Evolutionary conservation across 805 yeast genomes (phyloP), one percentile per base, ranked within the genome.

Genomic region (Zygosaccharomyces kombuchaensis): DNA sequence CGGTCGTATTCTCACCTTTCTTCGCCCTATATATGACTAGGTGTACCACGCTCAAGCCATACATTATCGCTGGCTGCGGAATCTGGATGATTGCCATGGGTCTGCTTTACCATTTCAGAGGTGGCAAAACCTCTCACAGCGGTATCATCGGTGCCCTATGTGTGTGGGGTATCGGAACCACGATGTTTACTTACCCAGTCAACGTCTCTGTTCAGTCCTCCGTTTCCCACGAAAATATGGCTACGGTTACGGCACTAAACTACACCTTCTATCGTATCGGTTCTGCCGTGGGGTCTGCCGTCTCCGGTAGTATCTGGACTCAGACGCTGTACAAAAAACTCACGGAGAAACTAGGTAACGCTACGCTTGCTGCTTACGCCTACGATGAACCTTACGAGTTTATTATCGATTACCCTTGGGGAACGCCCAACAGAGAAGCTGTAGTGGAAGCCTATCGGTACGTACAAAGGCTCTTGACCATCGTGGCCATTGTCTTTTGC

Each of bases 61-160:
- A 80, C 59, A 79, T 82, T 49, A 55, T 83, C 16, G 68, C 73
- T 45, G 91, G 91, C 34, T 66, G 77, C 31, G 52, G 65, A 9
- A 57, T 80, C 55, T 84, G 87, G 84, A 60, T 81, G 47, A 65
- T 78, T 16, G 71, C 85, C 7, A 69, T 78, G 69, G 90, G 88
- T 45, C 54, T 84, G 35, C 67, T 84, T 49, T 66, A 73, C 53
- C 72, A 71, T 45, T 83, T 59, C 67, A 72, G 88, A 60, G 76
- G 75, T 27, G 81, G 82, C 37, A 63, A 62, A 25, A 56, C 62
- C 19, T 72, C 80, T 21, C 67, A 70, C 42, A 53, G 70, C 31
- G 88, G 87, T 54, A 69, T 83, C 44, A 79, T 84, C 60, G 88
- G 82, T n/a, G 78, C 81, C 5, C 70, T 78, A 54, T 75, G 81